Evolutionary conservation across 768 basidiomycete species (phyloP), one percentile per base, ranked within the genome.

Genomic region (Lentinus tigrinus): DNA sequence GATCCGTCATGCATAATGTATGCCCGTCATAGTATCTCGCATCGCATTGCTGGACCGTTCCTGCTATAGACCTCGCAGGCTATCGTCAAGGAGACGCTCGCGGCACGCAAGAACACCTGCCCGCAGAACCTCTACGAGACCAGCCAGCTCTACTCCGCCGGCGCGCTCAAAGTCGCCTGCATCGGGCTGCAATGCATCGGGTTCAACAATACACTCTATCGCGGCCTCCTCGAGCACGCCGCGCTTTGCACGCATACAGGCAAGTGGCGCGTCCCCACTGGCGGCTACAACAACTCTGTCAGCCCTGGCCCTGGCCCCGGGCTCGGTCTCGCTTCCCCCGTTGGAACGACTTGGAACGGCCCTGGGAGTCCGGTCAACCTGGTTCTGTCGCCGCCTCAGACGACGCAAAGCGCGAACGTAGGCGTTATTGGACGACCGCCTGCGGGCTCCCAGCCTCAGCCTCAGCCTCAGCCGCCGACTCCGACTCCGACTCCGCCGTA

Each of bases 81-180:
- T 0, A 75, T 92, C 52, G 76, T 91, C 61, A 89, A 82, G 71
- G 89, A 91, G 57, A 92, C 90, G 0, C 75, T 91, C 36, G 71
- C 80, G 2, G 83, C 77, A 6, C 82, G 90, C 46, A 91, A 89
- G 71, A 90, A 89, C 67, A 82, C 81, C 19, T 89, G 89, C 1
- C 89, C 90, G 17, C 88, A 90, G 69, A 90, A 87, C 64, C 71
- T 84, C 26, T 91, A 91, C 73, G 90, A 92, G 69, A 84, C 82
- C 0, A 74, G 77, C 1, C 89, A 92, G 67, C 79, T 91, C 31
- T 92, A 91, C 67, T 76, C 80, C 4, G 85, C 77, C 1, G 89
- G 90, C 2, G 89, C 89, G 24, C 78, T 92, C 47, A 85, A 82
- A 60, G 81, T 89, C 23, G 86, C 85, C 14, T 91, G 89, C 63